Conservation (phyloP, 352 stramenopile genomes). For the Pythium utonaiense region DNA sequence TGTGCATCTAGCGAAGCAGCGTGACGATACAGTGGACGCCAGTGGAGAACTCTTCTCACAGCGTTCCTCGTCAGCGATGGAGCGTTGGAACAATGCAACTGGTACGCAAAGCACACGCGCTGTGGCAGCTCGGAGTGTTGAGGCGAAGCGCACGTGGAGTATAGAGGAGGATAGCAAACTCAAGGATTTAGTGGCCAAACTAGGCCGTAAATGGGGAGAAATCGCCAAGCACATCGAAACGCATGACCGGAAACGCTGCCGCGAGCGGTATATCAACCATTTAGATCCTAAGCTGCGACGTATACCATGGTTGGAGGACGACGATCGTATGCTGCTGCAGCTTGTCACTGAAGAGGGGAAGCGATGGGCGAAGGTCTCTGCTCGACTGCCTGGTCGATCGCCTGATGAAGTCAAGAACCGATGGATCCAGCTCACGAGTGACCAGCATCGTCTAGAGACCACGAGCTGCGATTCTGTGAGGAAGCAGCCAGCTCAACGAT, state of each 20-base stretch:
- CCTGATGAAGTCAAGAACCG: constrained; percentile 63
- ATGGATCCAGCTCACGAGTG: constrained; percentile 21
- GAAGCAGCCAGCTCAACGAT: constrained; percentile 8
- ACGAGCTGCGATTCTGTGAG: neutral
- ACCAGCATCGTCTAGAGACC: neutral
- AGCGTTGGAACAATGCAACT: neutral
- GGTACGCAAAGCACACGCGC: neutral
- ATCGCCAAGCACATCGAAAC: constrained; percentile 38
- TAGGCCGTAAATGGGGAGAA: constrained; percentile 37
- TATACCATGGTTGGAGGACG: constrained; percentile 34
- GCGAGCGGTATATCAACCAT: constrained; percentile 75
- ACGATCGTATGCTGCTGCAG: constrained; percentile 39
- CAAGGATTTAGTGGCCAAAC: constrained; percentile 29
- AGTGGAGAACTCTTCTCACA: neutral
- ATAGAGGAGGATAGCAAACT: constrained; percentile 45
- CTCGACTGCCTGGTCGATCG: constrained; percentile 30
- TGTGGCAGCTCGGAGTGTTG: neutral
- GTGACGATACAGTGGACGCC: neutral
- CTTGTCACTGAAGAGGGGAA: constrained; percentile 29
- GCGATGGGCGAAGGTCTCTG: constrained; percentile 39
- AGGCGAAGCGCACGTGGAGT: constrained; percentile 36
- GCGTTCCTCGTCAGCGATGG: neutral
- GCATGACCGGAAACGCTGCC: constrained; percentile 61
- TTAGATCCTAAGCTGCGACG: constrained; percentile 34
- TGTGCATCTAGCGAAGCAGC: neutral